phyloP scores from a whole-genome alignment of 345 rosid genomes.

The Anastatica hierochuntica region DNA sequence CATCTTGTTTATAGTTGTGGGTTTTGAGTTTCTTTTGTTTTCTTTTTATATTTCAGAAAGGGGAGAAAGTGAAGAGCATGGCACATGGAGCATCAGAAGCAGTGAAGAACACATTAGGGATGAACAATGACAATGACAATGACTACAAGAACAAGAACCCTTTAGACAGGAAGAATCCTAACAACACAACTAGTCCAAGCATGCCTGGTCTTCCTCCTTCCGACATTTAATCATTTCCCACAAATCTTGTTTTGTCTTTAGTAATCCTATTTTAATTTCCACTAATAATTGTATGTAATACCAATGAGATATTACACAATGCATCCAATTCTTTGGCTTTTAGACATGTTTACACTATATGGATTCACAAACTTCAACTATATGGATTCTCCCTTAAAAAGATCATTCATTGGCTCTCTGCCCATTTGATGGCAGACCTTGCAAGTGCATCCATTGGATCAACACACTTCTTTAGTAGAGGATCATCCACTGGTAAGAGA shows the following conservation, averaged over 20 bases:
- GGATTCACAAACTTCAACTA: too few species aligned
- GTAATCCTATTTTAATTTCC: background rate
- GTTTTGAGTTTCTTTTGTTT: too few species aligned
- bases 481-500: too few species aligned
- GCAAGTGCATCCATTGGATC: too few species aligned
- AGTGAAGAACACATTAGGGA: conserved; percentile 37
- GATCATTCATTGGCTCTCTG: conserved; percentile 68
- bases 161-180: conserved; percentile 22
- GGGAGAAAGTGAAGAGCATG: conserved; percentile 40
- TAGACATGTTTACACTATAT: too few species aligned
- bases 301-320: background rate
- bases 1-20: too few species aligned
- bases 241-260: background rate
- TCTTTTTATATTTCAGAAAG: conserved; percentile 27
- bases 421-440: too few species aligned
- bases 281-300: background rate
- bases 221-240: background rate
- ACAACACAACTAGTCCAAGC: conserved; percentile 21
- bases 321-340: background rate
- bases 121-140: conserved; percentile 16
- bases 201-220: background rate
- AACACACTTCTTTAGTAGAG: too few species aligned
- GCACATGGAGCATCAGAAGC: conserved; percentile 42
- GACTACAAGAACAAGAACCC: conserved; percentile 24
- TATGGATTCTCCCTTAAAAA: conserved; percentile 5